Percentiles rank a stretch among this genome's conserved stretches.
Evolutionary conservation across 805 yeast species (phyloP).

Genomic region (Cyberlindnera bimundalis): DNA sequence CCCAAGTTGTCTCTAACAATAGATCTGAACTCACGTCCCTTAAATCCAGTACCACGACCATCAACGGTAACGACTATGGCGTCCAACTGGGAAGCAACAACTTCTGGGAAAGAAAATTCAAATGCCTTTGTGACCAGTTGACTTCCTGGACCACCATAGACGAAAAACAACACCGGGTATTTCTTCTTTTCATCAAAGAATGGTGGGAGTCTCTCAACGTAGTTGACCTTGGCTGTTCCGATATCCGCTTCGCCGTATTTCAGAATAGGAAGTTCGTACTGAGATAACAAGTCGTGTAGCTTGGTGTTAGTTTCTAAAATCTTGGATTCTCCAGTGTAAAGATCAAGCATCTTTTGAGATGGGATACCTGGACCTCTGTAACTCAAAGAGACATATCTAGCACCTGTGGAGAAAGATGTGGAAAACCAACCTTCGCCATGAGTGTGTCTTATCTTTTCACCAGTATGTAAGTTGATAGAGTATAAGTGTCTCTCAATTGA

Average conservation of each 20-base stretch:
- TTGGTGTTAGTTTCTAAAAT: slow-evolving; percentile 39
- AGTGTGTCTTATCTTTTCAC: slow-evolving; percentile 32
- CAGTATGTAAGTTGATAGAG: slow-evolving; percentile 54
- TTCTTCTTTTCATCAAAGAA: slow-evolving; percentile 50
- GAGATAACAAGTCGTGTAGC: slow-evolving; percentile 35
- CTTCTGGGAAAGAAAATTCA: slow-evolving; percentile 63
- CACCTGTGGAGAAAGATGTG: slow-evolving; percentile 76
- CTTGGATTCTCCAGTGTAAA: slow-evolving; percentile 35
- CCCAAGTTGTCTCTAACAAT: slow-evolving; percentile 82
- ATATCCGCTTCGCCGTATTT: slow-evolving; percentile 51
- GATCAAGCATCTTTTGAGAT: slow-evolving; percentile 64
- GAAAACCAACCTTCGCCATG: slow-evolving; percentile 60
- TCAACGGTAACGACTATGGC: slow-evolving; percentile 93
- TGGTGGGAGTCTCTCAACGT: slow-evolving; percentile 74
- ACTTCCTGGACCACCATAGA: slow-evolving; percentile 95
- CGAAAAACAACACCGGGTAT: slow-evolving; percentile 85
- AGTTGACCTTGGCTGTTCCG: slow-evolving; percentile 51
- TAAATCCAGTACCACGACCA: slow-evolving; percentile 95
- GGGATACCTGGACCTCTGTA: slow-evolving; percentile 82
- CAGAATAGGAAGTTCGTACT: slow-evolving; percentile 56
- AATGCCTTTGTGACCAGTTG: slow-evolving; percentile 71
- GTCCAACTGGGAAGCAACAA: slow-evolving; percentile 70
- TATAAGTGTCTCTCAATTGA: slow-evolving; percentile 84
- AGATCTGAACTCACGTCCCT: slow-evolving; percentile 74
- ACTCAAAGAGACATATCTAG: slow-evolving; percentile 64